These are phyloP conservation scores for Pythium vanterpoolii DNA, from an alignment of 352 stramenopile genomes.

Conservation along the genomic window DNA sequence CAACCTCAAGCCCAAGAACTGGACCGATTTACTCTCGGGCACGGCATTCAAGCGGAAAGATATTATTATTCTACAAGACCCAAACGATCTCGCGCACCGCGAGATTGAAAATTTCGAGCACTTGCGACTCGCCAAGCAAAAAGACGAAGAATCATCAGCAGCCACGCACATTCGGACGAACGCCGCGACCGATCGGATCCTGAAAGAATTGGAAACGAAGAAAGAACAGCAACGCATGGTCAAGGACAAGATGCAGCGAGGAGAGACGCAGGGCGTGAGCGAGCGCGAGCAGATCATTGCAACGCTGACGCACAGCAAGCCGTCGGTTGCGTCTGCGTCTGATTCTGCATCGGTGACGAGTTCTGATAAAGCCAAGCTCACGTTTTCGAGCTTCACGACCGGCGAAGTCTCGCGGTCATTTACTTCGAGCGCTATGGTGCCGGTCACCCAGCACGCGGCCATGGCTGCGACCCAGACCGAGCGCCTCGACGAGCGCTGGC, in stretches of 20 bases:
- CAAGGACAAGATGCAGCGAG: slow-evolving; percentile 56
- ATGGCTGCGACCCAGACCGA: slow-evolving; percentile 57
- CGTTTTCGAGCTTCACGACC: slow-evolving; percentile 87
- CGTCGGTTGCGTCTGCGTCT: not conserved
- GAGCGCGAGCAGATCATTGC: slow-evolving; percentile 78
- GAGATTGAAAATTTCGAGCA: slow-evolving; percentile 99
- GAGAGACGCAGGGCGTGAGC: slow-evolving; percentile 48
- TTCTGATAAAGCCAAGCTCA: slow-evolving; percentile 24
- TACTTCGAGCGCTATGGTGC: slow-evolving; percentile 90
- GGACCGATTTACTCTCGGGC: slow-evolving; percentile 93
- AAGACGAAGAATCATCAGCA: slow-evolving; percentile 1
- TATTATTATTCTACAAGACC: slow-evolving; percentile 96
- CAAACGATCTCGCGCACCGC: slow-evolving; percentile 83
- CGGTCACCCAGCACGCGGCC: slow-evolving; percentile 58
- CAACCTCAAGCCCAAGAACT: slow-evolving; percentile 98
- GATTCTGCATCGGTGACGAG: not conserved
- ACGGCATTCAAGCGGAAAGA: slow-evolving; percentile 91
- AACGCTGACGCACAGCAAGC: slow-evolving; percentile 51
- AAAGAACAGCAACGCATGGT: slow-evolving; percentile 61
- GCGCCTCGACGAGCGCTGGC: slow-evolving; percentile 75
- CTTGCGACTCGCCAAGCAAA: slow-evolving; percentile 57
- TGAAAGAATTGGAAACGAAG: slow-evolving; percentile 77
- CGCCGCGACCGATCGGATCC: slow-evolving; percentile 77
- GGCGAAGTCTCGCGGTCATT: slow-evolving; percentile 91
- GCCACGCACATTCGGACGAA: slow-evolving; percentile 75